A percentile compares a stretch with the other conserved stretches of the same genome.
phyloP scores from a whole-genome alignment of 805 yeast species.

The Spathaspora gorwiae region DNA sequence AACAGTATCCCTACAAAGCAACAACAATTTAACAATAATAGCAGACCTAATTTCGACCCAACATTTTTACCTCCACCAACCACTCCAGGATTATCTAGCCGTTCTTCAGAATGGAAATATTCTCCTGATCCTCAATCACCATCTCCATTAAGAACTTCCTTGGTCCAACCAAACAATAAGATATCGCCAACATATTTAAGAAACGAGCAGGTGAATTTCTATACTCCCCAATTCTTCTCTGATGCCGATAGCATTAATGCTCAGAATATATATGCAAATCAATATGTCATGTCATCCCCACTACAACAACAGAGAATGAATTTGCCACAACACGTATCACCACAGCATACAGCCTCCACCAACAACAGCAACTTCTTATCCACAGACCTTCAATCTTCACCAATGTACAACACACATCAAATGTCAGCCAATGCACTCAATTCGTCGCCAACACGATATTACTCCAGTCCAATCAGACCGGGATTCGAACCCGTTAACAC shows the following conservation, averaged over 20 bases:
- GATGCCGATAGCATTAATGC: conserved; percentile 28
- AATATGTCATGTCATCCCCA: not conserved
- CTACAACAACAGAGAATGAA: conserved; percentile 4
- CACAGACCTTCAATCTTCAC: conserved; percentile 19
- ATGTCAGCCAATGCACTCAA: conserved; percentile 15
- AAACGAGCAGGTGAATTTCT: conserved; percentile 20
- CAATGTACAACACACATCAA: conserved; percentile 9
- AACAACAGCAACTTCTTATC: not conserved
- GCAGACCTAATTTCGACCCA: conserved; percentile 3
- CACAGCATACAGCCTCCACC: conserved; percentile 5
- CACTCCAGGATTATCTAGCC: conserved; percentile 27
- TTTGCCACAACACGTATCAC: conserved; percentile 1
- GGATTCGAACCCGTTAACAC: conserved; percentile 12
- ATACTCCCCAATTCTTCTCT: conserved; percentile 38
- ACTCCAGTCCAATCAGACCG: conserved; percentile 16
- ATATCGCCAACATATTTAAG: conserved; percentile 24
- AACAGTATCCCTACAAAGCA: conserved; percentile 1
- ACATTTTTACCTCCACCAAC: conserved; percentile 12
- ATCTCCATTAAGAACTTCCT: conserved; percentile 16
- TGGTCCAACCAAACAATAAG: conserved; percentile 2
- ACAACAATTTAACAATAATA: not conserved
- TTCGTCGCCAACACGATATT: conserved; percentile 30
- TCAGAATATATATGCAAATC: not conserved
- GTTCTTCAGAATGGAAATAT: conserved; percentile 34
- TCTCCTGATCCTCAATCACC: conserved; percentile 38